These are phyloP conservation scores for Trichoderma sp. DNA, from an alignment of 2,329 filamentous ascomycete species.

Conservation along the genomic window DNA sequence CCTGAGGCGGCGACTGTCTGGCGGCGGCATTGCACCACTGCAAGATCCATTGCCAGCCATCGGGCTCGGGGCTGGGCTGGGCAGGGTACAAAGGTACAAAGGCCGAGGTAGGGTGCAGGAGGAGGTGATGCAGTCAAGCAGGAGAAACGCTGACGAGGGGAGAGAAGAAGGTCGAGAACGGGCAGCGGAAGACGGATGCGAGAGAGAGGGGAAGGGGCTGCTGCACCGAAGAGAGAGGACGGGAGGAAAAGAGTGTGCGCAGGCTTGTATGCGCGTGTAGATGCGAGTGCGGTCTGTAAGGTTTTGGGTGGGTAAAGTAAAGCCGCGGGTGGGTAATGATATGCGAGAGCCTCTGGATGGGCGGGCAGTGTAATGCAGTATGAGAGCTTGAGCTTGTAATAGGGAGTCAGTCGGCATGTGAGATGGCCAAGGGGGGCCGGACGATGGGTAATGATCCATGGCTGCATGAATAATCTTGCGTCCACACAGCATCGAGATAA, in stretches of 20 bases:
- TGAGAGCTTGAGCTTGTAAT: background rate
- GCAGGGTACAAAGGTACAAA: background rate
- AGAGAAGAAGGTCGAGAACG: background rate
- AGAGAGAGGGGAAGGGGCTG: slow-evolving; percentile 9
- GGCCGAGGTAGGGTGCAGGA: background rate
- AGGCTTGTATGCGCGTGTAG: slow-evolving; percentile 7
- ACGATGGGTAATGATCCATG: background rate
- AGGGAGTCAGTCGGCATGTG: slow-evolving; percentile 6
- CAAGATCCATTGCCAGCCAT: background rate
- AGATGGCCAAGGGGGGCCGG: background rate
- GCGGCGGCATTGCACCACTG: background rate
- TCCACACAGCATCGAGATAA: background rate
- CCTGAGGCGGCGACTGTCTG: background rate
- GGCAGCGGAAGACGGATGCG: slow-evolving; percentile 6
- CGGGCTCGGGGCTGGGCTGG: background rate
- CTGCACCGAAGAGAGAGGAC: background rate
- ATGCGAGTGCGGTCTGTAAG: slow-evolving; percentile 6
- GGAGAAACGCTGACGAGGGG: background rate
- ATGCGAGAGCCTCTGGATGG: background rate
- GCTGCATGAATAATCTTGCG: background rate
- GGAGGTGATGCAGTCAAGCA: slow-evolving; percentile 1
- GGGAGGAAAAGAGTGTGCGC: background rate
- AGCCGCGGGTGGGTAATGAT: slow-evolving; percentile 3
- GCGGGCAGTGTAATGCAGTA: background rate
- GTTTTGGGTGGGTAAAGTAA: slow-evolving; percentile 12